These are phyloP conservation scores for Lippia alba DNA, from an alignment of 305 asterid species.

Conservation along the genomic window DNA sequence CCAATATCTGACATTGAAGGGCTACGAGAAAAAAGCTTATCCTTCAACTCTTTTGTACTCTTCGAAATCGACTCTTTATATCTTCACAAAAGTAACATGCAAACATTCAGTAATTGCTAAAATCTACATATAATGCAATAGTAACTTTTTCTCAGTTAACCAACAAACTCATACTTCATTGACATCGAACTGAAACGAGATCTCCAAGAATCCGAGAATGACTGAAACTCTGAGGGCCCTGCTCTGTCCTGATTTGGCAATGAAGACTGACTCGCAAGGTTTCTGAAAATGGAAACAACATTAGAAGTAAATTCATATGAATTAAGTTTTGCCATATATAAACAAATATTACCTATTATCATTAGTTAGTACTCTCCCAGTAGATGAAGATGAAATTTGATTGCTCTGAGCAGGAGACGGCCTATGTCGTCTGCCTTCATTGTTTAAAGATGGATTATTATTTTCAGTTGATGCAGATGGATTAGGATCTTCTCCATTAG, in stretches of 20 bases:
- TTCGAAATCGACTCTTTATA: constrained; percentile 87
- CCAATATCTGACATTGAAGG: constrained; percentile 75
- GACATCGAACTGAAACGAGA: constrained; percentile 79
- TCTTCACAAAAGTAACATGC: constrained; percentile 40
- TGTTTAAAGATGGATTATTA: constrained; percentile 37
- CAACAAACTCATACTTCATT: constrained; percentile 58
- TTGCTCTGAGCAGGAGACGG: constrained; percentile 41
- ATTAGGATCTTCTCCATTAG: constrained; percentile 50
- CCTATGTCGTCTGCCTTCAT: constrained; percentile 39
- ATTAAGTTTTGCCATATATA: neutral
- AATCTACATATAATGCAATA: constrained; percentile 9
- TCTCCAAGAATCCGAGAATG: constrained; percentile 73
- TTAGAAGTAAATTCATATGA: neutral
- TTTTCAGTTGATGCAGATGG: constrained; percentile 39
- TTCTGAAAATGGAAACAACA: constrained; percentile 44
- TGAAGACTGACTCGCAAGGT: constrained; percentile 45
- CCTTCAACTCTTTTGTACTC: constrained; percentile 87
- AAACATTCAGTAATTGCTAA: constrained; percentile 13
- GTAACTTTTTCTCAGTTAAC: neutral
- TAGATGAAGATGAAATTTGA: constrained; percentile 58
- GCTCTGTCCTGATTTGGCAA: constrained; percentile 58
- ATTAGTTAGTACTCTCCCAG: constrained; percentile 42
- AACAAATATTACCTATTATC: constrained; percentile 55
- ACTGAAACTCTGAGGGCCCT: constrained; percentile 80
- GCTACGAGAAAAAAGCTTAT: constrained; percentile 80